phyloP scores from a whole-genome alignment of 495 filamentous ascomycete species.

The Daldinia childiae region DNA sequence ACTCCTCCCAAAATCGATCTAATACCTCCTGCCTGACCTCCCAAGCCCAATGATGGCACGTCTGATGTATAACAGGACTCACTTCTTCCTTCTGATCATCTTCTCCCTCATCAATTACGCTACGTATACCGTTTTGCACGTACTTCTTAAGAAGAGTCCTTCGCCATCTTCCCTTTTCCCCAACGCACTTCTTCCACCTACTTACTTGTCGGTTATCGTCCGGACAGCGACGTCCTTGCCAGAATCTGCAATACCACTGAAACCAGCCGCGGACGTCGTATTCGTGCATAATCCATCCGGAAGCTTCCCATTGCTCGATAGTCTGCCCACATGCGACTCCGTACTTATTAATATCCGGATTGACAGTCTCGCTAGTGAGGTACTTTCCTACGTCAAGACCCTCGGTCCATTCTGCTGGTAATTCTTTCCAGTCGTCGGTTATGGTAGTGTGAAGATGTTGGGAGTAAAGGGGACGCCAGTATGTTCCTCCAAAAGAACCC shows the following conservation, averaged over 20 bases:
- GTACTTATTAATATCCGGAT: constrained; percentile 59
- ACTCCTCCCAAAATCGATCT: constrained; percentile 54
- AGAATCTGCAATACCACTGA: constrained; percentile 63
- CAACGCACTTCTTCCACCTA: constrained; percentile 59
- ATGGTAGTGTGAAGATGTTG: constrained; percentile 51
- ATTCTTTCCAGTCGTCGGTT: constrained; percentile 53
- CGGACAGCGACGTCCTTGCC: constrained; percentile 56
- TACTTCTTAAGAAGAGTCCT: constrained; percentile 58
- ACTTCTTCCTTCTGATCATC: constrained; percentile 49
- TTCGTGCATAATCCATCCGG: constrained; percentile 59
- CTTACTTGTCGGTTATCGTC: constrained; percentile 61
- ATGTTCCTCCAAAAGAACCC: constrained; percentile 59
- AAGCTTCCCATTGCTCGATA: constrained; percentile 62
- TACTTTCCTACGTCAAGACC: constrained; percentile 49
- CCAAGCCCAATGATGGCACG: constrained; percentile 61
- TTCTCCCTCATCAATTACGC: constrained; percentile 57
- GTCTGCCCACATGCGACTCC: constrained; percentile 58
- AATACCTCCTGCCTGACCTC: constrained; percentile 57
- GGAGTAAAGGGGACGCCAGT: constrained; percentile 57
- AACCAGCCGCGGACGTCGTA: constrained; percentile 61
- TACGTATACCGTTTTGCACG: constrained; percentile 50
- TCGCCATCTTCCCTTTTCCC: constrained; percentile 58
- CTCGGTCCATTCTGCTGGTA: constrained; percentile 52
- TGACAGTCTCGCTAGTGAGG: constrained; percentile 49
- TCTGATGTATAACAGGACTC: constrained; percentile 62